Evolutionary conservation across 192 early-diverging fungal genomes (phyloP).

Genomic region (Mortierella hygrophila): DNA sequence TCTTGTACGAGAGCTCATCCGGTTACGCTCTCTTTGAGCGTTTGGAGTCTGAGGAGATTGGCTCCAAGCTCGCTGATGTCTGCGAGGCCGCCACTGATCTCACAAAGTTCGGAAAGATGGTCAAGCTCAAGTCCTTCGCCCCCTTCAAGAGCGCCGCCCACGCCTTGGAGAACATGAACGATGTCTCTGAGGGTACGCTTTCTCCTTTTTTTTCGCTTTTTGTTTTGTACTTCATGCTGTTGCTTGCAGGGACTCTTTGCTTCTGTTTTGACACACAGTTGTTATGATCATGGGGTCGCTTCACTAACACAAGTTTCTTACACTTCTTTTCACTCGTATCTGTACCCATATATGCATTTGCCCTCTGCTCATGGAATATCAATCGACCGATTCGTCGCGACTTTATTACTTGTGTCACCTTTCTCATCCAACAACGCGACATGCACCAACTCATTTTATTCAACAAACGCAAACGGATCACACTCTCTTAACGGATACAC

Average conservation of each 20-base stretch:
- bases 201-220: not conserved
- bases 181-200: slow-evolving; percentile 92
- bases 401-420: not conserved
- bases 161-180: slow-evolving; percentile 98
- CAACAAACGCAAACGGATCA: not conserved
- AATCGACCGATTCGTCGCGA: not conserved
- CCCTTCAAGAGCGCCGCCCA: slow-evolving; percentile 98
- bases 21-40: slow-evolving; percentile 98
- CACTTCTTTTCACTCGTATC: not conserved
- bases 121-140: slow-evolving; percentile 94
- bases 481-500: not conserved
- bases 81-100: slow-evolving; percentile 87
- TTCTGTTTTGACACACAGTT: not conserved
- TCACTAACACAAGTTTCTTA: not conserved
- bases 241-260: no score
- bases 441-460: not conserved
- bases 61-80: slow-evolving; percentile 91
- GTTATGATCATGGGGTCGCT: not conserved
- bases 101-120: slow-evolving; percentile 88
- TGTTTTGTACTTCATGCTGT: no score
- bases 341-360: not conserved
- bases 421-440: not conserved
- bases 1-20: slow-evolving; percentile 95
- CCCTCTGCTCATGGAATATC: not conserved
- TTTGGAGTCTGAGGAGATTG: slow-evolving; percentile 94